phyloP scores from a whole-genome alignment of 495 filamentous ascomycete species.

The Jackrogersella multiformis region DNA sequence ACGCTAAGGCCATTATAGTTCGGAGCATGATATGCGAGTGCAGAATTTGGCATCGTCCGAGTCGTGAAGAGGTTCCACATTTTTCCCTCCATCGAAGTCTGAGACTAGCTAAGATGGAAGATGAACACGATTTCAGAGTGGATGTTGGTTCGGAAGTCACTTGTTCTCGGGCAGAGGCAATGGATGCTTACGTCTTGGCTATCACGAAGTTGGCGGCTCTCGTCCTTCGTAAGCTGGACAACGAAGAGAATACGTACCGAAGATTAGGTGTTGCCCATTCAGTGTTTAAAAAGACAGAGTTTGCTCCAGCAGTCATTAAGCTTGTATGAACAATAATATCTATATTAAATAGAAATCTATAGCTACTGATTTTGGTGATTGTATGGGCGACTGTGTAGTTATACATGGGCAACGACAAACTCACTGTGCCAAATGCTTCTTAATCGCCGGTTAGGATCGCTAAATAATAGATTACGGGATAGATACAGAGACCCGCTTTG shows the following conservation, averaged over 20 bases:
- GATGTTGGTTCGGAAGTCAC: neutral
- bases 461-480: neutral
- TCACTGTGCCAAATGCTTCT: neutral
- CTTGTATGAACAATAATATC: neutral
- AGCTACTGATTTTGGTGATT: too few relatives aligned
- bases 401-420: neutral
- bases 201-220: too few relatives aligned
- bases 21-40: neutral
- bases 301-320: neutral
- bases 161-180: neutral
- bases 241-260: neutral
- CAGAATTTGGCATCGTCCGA: neutral
- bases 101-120: neutral
- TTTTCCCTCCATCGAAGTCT: neutral
- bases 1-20: neutral
- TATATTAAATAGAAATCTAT: too few relatives aligned
- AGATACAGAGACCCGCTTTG: conserved; percentile 10
- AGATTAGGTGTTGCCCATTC: neutral
- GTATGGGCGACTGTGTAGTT: too few relatives aligned
- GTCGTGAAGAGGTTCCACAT: neutral
- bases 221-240: neutral
- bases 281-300: neutral
- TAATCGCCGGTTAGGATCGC: too few relatives aligned
- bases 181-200: neutral
- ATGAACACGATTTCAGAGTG: neutral